These are phyloP conservation scores for Fusarium pseudocircinatum DNA, from an alignment of 2,329 filamentous ascomycete genomes.

Conservation along the genomic window DNA sequence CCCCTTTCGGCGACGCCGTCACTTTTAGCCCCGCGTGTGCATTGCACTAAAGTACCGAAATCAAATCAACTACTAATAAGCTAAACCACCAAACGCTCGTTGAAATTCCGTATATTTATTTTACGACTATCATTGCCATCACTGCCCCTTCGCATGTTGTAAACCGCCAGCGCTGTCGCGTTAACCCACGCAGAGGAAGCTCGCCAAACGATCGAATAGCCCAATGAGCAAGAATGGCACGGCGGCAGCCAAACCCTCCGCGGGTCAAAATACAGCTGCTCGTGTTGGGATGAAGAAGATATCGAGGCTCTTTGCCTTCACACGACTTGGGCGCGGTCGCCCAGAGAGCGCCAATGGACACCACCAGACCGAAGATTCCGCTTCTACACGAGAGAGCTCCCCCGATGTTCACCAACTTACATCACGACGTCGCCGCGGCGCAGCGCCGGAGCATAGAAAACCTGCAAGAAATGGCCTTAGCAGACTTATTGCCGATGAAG, in stretches of 20 bases:
- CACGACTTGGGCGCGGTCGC: conserved; percentile 44
- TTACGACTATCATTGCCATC: neutral
- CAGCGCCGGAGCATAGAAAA: conserved; percentile 32
- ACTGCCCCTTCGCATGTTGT: conserved; percentile 24
- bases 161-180: conserved; percentile 31
- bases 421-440: conserved; percentile 40
- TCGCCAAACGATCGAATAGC: conserved; percentile 1
- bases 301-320: conserved; percentile 49
- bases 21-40: conserved; percentile 24
- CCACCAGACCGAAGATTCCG: conserved; percentile 34
- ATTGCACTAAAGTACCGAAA: conserved; percentile 15
- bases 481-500: conserved; percentile 44
- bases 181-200: conserved; percentile 27
- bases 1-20: conserved; percentile 35
- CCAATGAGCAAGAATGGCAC: conserved; percentile 43
- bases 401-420: conserved; percentile 50
- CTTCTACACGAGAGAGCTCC: conserved; percentile 39
- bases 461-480: conserved; percentile 43
- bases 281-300: conserved; percentile 49
- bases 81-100: conserved; percentile 15
- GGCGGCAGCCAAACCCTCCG: conserved; percentile 37
- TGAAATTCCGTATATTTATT: conserved; percentile 6
- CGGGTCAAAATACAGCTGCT: conserved; percentile 29
- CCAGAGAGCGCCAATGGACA: conserved; percentile 31
- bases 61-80: conserved; percentile 2